These are phyloP conservation scores for Sarocladium brachiariae DNA, from an alignment of 2,329 filamentous ascomycete genomes.

Conservation along the genomic window DNA sequence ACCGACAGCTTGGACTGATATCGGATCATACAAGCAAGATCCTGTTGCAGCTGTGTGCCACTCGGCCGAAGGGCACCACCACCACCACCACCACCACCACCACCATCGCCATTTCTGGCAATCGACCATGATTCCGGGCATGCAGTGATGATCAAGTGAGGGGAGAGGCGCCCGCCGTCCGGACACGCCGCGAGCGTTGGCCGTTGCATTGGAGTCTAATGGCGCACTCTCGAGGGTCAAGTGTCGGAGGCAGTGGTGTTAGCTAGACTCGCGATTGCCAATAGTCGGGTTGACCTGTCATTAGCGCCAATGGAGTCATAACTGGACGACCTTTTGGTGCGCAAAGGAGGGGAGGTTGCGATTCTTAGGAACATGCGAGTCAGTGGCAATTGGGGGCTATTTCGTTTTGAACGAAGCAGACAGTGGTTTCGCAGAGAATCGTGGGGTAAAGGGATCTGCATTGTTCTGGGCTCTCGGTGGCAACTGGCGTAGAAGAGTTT, in stretches of 20 bases:
- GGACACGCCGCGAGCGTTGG: not conserved
- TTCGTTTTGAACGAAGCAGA: not conserved
- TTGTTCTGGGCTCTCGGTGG: not conserved
- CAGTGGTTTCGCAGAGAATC: not conserved
- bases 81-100: not conserved
- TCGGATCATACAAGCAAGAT: not conserved
- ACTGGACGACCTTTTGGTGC: not conserved
- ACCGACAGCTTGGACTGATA: not conserved
- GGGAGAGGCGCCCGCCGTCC: not conserved
- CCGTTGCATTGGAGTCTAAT: no score
- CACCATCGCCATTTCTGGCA: not conserved
- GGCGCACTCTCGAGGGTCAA: not conserved
- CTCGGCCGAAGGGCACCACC: not conserved
- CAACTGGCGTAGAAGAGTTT: not conserved
- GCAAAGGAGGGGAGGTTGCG: not conserved
- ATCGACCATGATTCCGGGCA: not conserved
- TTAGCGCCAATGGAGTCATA: not conserved
- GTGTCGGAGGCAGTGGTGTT: not conserved
- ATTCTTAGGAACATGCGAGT: not conserved
- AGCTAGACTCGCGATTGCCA: not conserved
- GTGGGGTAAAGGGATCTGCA: slow-evolving; percentile 1
- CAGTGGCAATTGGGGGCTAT: not conserved
- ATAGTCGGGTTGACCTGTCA: not conserved
- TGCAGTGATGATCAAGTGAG: not conserved
- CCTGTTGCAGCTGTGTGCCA: not conserved